Conservation (phyloP, 768 basidiomycete genomes). For the Macrolepiota dolichaula region DNA sequence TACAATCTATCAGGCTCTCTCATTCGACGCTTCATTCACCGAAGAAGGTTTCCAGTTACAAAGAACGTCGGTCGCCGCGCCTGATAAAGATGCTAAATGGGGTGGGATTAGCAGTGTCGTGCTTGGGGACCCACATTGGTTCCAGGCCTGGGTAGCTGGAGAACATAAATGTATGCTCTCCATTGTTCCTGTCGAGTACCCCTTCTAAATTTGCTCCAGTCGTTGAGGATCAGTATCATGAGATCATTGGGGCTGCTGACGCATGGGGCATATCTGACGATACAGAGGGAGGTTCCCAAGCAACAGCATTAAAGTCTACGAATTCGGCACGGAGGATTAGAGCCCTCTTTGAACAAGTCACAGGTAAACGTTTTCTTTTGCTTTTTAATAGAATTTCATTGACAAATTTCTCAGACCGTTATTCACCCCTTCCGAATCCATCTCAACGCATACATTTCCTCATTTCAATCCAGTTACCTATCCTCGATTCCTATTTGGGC, state of each 20-base stretch:
- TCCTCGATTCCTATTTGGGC: slow-evolving; percentile 72
- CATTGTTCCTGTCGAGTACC: neutral
- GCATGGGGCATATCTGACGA: slow-evolving; percentile 84
- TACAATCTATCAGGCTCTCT: slow-evolving; percentile 88
- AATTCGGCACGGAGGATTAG: slow-evolving; percentile 82
- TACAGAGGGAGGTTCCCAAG: slow-evolving; percentile 37
- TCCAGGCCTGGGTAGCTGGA: slow-evolving; percentile 83
- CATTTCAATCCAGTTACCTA: slow-evolving; percentile 77
- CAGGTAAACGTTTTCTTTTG: slow-evolving; percentile 47
- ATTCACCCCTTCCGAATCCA: slow-evolving; percentile 79
- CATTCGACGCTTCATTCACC: slow-evolving; percentile 77
- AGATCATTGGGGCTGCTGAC: slow-evolving; percentile 74
- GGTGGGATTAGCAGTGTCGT: slow-evolving; percentile 80
- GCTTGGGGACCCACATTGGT: slow-evolving; percentile 84
- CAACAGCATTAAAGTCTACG: slow-evolving; percentile 61
- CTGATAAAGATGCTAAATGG: slow-evolving; percentile 42
- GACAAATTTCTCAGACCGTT: slow-evolving; percentile 66
- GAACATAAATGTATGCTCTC: slow-evolving; percentile 80
- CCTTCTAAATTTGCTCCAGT: slow-evolving; percentile 46
- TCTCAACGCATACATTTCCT: slow-evolving; percentile 82
- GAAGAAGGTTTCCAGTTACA: slow-evolving; percentile 70
- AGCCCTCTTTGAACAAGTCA: slow-evolving; percentile 87
- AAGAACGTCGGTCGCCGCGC: slow-evolving; percentile 40
- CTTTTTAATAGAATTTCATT: neutral
- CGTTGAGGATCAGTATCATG: slow-evolving; percentile 81